Evolutionary conservation across 495 filamentous ascomycete species (phyloP).

Genomic region (Penicillium ochrochloron): DNA sequence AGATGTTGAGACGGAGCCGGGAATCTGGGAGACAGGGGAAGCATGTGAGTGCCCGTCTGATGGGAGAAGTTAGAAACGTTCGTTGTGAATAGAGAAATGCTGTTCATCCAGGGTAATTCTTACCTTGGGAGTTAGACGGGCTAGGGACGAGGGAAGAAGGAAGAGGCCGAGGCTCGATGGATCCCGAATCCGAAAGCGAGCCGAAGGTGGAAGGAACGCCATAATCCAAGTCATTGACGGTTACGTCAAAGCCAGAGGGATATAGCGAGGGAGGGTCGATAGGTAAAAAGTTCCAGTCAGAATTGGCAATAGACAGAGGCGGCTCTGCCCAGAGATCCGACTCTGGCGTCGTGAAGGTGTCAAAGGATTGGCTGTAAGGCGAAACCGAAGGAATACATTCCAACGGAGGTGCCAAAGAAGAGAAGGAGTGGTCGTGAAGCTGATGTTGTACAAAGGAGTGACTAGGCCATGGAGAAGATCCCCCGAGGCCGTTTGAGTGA

Average conservation of each 20-base stretch:
- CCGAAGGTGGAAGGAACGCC: slow-evolving; percentile 26
- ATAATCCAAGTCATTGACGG: slow-evolving; percentile 24
- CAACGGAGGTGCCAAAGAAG: slow-evolving; percentile 24
- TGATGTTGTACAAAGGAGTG: slow-evolving; percentile 13
- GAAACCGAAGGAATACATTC: slow-evolving; percentile 23
- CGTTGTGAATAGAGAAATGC: not conserved
- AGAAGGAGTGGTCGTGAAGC: slow-evolving; percentile 18
- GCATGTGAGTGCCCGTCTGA: slow-evolving; percentile 28
- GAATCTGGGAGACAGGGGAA: slow-evolving; percentile 31
- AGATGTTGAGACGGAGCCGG: slow-evolving; percentile 25
- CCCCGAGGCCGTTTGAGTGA: slow-evolving; percentile 28
- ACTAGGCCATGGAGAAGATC: slow-evolving; percentile 23
- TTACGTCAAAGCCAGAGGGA: slow-evolving; percentile 20
- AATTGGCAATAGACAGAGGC: slow-evolving; percentile 29
- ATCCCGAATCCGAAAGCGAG: slow-evolving; percentile 35
- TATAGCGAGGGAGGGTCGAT: slow-evolving; percentile 19
- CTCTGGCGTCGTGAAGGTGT: slow-evolving; percentile 25
- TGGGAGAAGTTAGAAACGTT: slow-evolving; percentile 5
- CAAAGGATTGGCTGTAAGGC: slow-evolving; percentile 27
- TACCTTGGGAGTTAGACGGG: slow-evolving; percentile 33
- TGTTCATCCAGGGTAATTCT: not conserved
- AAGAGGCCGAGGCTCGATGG: slow-evolving; percentile 19
- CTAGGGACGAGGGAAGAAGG: slow-evolving; percentile 23
- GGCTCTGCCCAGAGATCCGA: slow-evolving; percentile 35
- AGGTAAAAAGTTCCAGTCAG: slow-evolving; percentile 36